Evolutionary conservation across 345 rosid species (phyloP), one percentile per base, ranked within the genome.

Genomic region (Eucalyptus globulus): DNA sequence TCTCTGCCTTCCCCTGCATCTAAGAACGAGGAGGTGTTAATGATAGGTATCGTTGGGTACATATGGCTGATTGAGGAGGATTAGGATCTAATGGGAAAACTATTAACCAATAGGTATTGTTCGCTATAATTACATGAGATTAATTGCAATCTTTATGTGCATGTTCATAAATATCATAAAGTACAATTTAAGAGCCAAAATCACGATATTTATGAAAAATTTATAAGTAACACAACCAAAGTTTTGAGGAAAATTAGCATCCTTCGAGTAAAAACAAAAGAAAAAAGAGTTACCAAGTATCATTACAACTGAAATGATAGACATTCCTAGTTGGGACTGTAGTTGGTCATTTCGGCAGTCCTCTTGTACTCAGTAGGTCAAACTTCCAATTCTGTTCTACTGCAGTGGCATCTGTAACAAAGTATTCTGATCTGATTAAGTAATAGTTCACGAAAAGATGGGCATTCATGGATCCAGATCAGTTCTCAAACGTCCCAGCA

Each of bases 111-210:
- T 9, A 56, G 62, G 62, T 56, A 56, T 10, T 56, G 29, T 24
- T 56, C 3, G 0, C 4, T 6, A 0, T 24, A 56, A 10, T 56
- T 24, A 56, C 29, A 56, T 0, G 62, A 56, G 62, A 56, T 56
- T 56, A 56, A 56, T 56, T 56, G 62, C 62, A 56, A 56, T 56
- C 62, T 56, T 56, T 24, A 56, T 5, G 12, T 58, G 65, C n/a
- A 58, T 26, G 65, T 58, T 58, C 2, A 58, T 58, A 58, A 58
- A 58, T 58, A 24, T 24, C 6, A 24, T 58, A 24, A 24, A 58
- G 14, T 58, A 58, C 65, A 58, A 58, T 58, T 58, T 24, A 58
- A 58, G 29, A 11, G 29, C 65, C 65, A 58, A 58, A 26, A 58
- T 24, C 65, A 58, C 0, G 14, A 58, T 26, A 58, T 58, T 26